Conservation (phyloP, 2,329 filamentous ascomycete species). For the Colletotrichum chrysophilum region DNA sequence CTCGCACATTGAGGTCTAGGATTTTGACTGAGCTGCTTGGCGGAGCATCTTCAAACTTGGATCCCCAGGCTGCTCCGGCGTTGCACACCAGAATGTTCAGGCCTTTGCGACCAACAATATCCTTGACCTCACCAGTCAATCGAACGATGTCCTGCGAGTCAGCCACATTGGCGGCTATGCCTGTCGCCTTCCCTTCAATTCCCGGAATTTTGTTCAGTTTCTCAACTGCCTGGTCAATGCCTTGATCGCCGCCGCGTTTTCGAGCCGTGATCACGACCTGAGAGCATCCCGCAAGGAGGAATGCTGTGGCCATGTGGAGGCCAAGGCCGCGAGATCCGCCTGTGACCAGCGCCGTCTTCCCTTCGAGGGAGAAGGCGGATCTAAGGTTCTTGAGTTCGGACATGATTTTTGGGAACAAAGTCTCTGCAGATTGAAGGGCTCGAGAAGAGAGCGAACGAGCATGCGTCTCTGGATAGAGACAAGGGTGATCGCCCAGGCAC, state of each 20-base stretch:
- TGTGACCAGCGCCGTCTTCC: slow-evolving; percentile 51
- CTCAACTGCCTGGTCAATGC: slow-evolving; percentile 63
- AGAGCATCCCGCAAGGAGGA: slow-evolving; percentile 73
- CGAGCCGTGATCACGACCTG: slow-evolving; percentile 77
- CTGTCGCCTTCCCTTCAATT: slow-evolving; percentile 63
- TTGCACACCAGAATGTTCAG: slow-evolving; percentile 75
- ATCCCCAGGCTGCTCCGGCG: slow-evolving; percentile 75
- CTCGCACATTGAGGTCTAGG: slow-evolving; percentile 74
- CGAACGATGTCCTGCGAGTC: slow-evolving; percentile 65
- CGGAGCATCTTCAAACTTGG: slow-evolving; percentile 67
- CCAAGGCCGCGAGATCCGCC: slow-evolving; percentile 57
- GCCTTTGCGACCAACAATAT: slow-evolving; percentile 59
- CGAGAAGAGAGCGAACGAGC: neutral
- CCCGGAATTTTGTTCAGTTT: slow-evolving; percentile 68
- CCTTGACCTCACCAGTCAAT: slow-evolving; percentile 60
- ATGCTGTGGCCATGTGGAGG: slow-evolving; percentile 68
- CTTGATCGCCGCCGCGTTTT: slow-evolving; percentile 64
- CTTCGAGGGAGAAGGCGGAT: slow-evolving; percentile 34
- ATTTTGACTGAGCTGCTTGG: slow-evolving; percentile 68
- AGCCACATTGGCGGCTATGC: slow-evolving; percentile 70
- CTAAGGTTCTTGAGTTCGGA: slow-evolving; percentile 32
- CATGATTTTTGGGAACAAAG: slow-evolving; percentile 24
- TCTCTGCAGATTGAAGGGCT: neutral
- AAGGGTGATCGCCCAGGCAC: neutral
- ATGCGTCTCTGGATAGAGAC: neutral